Percentiles rank a stretch among this genome's conserved stretches.
phyloP scores from a whole-genome alignment of 768 basidiomycete species.

The Pholiota molesta region DNA sequence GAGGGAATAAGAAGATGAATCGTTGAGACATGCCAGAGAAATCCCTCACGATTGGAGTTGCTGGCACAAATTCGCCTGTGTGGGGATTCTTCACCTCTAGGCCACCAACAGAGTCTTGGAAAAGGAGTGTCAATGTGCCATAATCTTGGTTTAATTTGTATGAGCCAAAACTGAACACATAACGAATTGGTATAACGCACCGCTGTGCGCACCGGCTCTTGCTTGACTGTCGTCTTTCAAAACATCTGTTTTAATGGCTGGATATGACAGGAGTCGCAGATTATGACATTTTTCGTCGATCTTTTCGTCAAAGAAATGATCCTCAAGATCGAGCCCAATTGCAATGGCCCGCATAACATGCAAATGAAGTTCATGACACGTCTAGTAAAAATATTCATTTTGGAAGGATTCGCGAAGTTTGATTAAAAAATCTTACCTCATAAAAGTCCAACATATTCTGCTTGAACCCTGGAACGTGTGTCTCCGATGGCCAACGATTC shows the following conservation, averaged over 20 bases:
- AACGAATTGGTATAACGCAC: constrained; percentile 29
- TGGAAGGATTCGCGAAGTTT: background rate
- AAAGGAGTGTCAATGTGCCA: constrained; percentile 79
- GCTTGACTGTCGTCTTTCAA: constrained; percentile 69
- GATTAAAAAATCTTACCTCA: constrained; percentile 41
- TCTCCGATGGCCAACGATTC: constrained; percentile 79
- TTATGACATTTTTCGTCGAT: constrained; percentile 82
- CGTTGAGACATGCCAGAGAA: background rate
- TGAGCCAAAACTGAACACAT: background rate
- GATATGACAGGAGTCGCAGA: constrained; percentile 79
- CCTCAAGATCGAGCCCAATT: constrained; percentile 72
- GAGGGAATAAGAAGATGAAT: background rate
- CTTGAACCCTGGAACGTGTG: constrained; percentile 67
- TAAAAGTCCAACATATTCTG: constrained; percentile 77
- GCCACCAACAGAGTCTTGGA: constrained; percentile 83
- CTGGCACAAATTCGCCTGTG: constrained; percentile 71
- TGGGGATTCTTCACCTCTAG: constrained; percentile 83
- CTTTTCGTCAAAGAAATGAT: constrained; percentile 75
- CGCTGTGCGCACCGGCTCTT: constrained; percentile 83
- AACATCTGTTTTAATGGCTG: constrained; percentile 64
- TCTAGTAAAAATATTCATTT: constrained; percentile 38
- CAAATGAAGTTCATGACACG: constrained; percentile 75
- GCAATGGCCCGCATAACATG: constrained; percentile 87
- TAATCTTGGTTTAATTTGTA: constrained; percentile 52
- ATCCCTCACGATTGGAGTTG: constrained; percentile 69